Evolutionary conservation across 768 basidiomycete genomes (phyloP), one percentile per base, ranked within the genome.

Genomic region (Boletus patriciae): DNA sequence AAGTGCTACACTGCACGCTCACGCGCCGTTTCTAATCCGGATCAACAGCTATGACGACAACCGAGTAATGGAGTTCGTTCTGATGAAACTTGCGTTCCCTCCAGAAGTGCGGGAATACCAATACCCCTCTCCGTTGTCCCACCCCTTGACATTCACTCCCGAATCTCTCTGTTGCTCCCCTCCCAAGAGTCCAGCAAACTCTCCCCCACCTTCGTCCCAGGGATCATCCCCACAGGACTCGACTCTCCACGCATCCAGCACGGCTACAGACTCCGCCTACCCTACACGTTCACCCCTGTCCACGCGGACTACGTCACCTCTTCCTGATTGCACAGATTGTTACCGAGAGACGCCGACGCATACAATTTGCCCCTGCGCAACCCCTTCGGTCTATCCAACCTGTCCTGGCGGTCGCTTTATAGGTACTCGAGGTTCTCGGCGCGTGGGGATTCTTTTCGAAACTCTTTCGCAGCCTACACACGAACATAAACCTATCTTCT

Each of bases 81-180:
- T 89, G 50, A 87, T 89, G 85, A 78, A 81, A 54, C 75, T 89
- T 10, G 77, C 80, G 11, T 87, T 89, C 57, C 81, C 80, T 4
- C 79, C 81, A 48, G 76, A 76, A 38, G 71, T 73, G 13, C 73
- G 76, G n/a, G 78, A 77, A 6, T 44, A 58, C 46, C 48, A 77
- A 6, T 44, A 58, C 46, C 48, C 61, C 12, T 65, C 64, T 21
- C 65, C 67, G 3, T 50, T 52, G 27, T 60, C 67, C 13, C 61
- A 54, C 21, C n/a, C 48, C 5, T 46, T 58, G 31, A 50, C 65
- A 6, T 51, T 64, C 43, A 27, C 52, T 7, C 18, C 59, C 0
- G 69, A 68, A 31, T 45, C 54, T 27, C 54, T 40, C 1, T 61
- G 52, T 52, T 61, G 37, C 34, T 62, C 65, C 29, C 66, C 45